These are phyloP conservation scores for Graphiopsis chlorocephala DNA, from an alignment of 2,329 filamentous ascomycete species.

Conservation along the genomic window DNA sequence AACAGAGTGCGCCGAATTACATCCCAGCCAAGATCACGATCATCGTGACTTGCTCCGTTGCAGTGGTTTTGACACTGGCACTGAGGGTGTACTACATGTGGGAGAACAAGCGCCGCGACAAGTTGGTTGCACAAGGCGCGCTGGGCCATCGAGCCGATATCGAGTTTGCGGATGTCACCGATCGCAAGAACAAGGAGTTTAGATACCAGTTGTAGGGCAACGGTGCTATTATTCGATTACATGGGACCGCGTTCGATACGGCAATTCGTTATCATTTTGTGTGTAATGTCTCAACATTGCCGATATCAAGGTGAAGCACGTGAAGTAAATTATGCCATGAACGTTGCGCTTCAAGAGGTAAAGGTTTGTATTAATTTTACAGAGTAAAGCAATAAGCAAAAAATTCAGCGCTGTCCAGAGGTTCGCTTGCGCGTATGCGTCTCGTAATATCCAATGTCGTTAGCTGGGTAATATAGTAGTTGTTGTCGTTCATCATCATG, in stretches of 20 bases:
- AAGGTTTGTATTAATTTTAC: background rate
- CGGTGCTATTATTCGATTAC: background rate
- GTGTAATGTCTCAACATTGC: background rate
- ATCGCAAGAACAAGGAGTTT: conserved; percentile 32
- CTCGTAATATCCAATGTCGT: background rate
- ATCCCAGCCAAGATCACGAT: conserved; percentile 46
- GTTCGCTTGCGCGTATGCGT: conserved; percentile 8
- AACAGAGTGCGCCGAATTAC: conserved; percentile 37
- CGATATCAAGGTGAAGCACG: background rate
- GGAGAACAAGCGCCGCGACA: conserved; percentile 39
- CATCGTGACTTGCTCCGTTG: conserved; percentile 35
- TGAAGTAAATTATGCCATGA: background rate
- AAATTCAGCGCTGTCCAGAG: background rate
- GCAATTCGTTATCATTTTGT: background rate
- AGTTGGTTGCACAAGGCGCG: conserved; percentile 19
- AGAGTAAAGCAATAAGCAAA: background rate
- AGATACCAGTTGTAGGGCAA: conserved; percentile 19
- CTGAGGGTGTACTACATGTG: conserved; percentile 53
- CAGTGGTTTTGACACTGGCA: conserved; percentile 40
- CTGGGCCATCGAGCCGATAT: conserved; percentile 3
- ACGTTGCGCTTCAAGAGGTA: background rate
- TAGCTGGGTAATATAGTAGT: background rate
- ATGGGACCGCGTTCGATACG: background rate
- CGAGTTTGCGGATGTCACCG: conserved; percentile 31
- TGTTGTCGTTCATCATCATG: conserved; percentile 4